Conservation (phyloP, 1,284 basidiomycete genomes). For the Sparassis latifolia region DNA sequence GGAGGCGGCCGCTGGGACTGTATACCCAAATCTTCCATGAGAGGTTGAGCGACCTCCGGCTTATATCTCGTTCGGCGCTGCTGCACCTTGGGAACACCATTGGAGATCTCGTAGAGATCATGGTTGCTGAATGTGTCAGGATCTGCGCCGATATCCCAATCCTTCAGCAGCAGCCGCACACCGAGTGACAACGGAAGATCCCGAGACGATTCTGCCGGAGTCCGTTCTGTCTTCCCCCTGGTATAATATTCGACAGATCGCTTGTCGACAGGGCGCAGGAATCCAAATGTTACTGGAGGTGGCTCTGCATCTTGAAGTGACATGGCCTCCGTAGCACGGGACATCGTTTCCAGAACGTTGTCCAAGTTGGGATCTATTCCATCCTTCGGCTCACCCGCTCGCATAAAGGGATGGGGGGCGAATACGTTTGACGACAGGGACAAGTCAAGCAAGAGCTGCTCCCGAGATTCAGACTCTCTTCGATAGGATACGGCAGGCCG, state of each 20-base stretch:
- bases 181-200: conserved; percentile 36
- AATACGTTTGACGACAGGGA: conserved; percentile 52
- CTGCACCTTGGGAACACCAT: not conserved
- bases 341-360: conserved; percentile 41
- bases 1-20: conserved; percentile 19
- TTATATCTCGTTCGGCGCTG: conserved; percentile 3
- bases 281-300: conserved; percentile 52
- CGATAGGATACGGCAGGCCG: conserved; percentile 33
- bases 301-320: conserved; percentile 44
- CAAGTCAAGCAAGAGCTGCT: conserved; percentile 60
- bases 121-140: conserved; percentile 43
- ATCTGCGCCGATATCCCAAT: conserved; percentile 56
- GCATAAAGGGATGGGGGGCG: conserved; percentile 37
- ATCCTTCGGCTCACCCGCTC: conserved; percentile 4
- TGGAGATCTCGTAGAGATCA: conserved; percentile 44
- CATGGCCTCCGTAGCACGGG: conserved; percentile 42
- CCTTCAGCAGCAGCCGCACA: conserved; percentile 54
- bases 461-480: conserved; percentile 46
- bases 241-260: conserved; percentile 23
- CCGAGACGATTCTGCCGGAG: conserved; percentile 8
- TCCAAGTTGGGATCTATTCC: conserved; percentile 14
- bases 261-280: conserved; percentile 42
- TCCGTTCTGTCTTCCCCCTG: conserved; percentile 8
- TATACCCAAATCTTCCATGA: not conserved
- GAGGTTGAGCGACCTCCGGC: not conserved